Evolutionary conservation across 2,329 filamentous ascomycete species (phyloP).

Genomic region (Cytospora mali): DNA sequence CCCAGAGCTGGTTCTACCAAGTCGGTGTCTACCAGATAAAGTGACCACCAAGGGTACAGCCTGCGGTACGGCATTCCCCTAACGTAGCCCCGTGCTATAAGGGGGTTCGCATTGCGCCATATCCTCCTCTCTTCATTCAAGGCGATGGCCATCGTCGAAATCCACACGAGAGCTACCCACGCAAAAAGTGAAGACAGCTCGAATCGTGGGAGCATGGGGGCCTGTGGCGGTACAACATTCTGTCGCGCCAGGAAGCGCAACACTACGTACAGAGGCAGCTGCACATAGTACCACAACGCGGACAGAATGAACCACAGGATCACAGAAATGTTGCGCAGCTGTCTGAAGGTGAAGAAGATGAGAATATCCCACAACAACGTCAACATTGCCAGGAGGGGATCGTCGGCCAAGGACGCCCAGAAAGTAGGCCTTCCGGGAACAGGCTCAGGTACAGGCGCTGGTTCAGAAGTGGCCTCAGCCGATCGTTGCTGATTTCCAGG

Average conservation of each 20-base stretch:
- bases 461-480: background rate
- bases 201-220: background rate
- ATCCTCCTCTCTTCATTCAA: slow-evolving; percentile 32
- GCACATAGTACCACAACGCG: background rate
- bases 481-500: background rate
- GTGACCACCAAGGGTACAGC: slow-evolving; percentile 32
- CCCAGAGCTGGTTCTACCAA: slow-evolving; percentile 27
- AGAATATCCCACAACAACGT: background rate
- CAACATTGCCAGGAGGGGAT: background rate
- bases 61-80: slow-evolving; percentile 22
- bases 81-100: slow-evolving; percentile 30
- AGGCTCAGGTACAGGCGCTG: background rate
- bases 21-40: slow-evolving; percentile 30
- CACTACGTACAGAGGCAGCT: background rate
- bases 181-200: slow-evolving; percentile 5
- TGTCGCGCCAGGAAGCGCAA: background rate
- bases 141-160: slow-evolving; percentile 28
- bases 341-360: background rate
- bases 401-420: background rate
- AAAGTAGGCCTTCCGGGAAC: background rate
- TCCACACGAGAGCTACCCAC: slow-evolving; percentile 14
- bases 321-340: background rate
- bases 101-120: slow-evolving; percentile 32
- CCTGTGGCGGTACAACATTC: background rate
- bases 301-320: background rate